Percentiles rank a stretch among this genome's conserved stretches.
phyloP scores from a whole-genome alignment of 495 filamentous ascomycete genomes.

The Daldinia decipiens region DNA sequence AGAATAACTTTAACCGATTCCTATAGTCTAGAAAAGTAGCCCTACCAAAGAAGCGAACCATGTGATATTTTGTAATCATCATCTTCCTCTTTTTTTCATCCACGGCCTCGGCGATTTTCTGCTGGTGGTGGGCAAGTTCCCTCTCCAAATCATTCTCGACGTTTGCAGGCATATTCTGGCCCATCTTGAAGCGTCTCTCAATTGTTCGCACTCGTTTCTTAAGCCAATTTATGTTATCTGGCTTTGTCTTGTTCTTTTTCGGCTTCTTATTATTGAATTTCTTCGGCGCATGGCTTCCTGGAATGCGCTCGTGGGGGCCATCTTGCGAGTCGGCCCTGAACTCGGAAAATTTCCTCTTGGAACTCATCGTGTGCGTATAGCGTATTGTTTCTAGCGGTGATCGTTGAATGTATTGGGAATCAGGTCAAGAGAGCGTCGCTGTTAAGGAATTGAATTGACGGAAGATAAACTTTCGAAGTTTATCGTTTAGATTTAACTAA shows the following conservation, averaged over 20 bases:
- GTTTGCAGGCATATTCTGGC: constrained; percentile 74
- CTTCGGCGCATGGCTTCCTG: constrained; percentile 45
- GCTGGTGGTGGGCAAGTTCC: constrained; percentile 77
- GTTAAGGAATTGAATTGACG: neutral
- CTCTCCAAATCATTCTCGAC: constrained; percentile 80
- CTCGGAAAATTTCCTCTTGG: constrained; percentile 48
- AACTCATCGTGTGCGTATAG: constrained; percentile 42
- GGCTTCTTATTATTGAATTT: constrained; percentile 44
- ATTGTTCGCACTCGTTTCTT: constrained; percentile 72
- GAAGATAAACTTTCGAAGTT: constrained; percentile 8
- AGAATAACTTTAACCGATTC: neutral
- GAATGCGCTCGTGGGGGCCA: constrained; percentile 27
- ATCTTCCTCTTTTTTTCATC: constrained; percentile 69
- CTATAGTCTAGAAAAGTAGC: neutral
- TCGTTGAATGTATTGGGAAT: neutral
- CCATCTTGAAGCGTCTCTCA: constrained; percentile 67
- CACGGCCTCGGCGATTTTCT: constrained; percentile 68
- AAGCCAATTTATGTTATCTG: constrained; percentile 53
- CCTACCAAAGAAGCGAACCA: constrained; percentile 89
- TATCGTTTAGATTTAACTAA: neutral
- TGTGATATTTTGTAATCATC: constrained; percentile 91
- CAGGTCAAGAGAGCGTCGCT: neutral
- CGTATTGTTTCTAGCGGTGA: neutral
- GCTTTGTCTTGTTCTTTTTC: constrained; percentile 41
- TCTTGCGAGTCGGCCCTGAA: constrained; percentile 43